Base-by-base conservation (phyloP, 169 alveolate species). In the Plasmodium reichenowi region DNA sequence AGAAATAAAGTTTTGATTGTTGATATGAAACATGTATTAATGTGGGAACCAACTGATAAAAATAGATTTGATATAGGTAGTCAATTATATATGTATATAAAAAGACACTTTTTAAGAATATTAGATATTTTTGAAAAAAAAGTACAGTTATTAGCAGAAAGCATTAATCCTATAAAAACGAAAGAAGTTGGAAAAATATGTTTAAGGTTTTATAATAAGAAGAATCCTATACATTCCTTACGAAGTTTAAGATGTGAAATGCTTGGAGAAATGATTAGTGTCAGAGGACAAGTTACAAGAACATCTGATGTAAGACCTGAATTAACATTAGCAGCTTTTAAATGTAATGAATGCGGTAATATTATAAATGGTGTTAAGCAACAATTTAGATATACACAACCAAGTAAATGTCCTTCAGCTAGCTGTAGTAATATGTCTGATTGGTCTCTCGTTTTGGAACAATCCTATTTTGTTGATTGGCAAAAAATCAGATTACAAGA, bases 301-400 rank as follows among this genome's bases (percentile, higher is more conserved):
- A 96, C 98, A 2, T 96, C 99, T 2, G 99, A 98, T 72, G 99
- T 98, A 1, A 93, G 99, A 38, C 99, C 99, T 1, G 99, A 98
- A 93, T 91, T 98, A 58, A 88, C 98, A 10, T 86, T 93, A 32
- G 99, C 97, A 22, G 88, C 98, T 52, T 98, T 98, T 93, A 94
- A 92, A 66, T 98, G 99, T 91, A 93, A 95, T 74, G 96, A 95
- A 74, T 98, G 99, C 73, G 98, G 97, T 56, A 93, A 94, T 50
- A 93, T 96, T 9, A 96, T 96, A 9, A 93, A 93, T 63, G 97
- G 97, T 68, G 97, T 98, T 26, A 96, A 95, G 54, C 98, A 98
- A 88, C 97, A 97, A 89, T 98, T 98, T 93, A 95, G 97, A 80
- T 98, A 95, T 83, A 98, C 99, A 2, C 88, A 71, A n/a, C 96